These are phyloP conservation scores for Russula brevipes DNA, from an alignment of 768 basidiomycete species.

Conservation along the genomic window DNA sequence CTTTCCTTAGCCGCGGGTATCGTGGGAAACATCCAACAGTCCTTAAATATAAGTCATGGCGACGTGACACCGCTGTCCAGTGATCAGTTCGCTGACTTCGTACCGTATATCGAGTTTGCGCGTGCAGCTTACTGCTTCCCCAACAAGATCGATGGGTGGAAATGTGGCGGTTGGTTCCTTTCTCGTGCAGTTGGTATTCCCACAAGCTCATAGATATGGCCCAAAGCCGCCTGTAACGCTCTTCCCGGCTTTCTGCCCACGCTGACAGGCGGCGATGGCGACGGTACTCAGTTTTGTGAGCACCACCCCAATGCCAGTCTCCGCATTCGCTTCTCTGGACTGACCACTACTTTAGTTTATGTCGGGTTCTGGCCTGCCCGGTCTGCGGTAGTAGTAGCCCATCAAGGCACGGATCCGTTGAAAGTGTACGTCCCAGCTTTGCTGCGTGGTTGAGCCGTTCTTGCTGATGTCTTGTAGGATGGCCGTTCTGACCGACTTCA, in stretches of 20 bases:
- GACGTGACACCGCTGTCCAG: constrained; percentile 30
- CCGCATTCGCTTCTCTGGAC: background rate
- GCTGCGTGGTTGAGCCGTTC: background rate
- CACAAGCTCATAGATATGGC: background rate
- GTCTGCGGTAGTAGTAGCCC: constrained; percentile 22
- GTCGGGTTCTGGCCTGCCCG: constrained; percentile 21
- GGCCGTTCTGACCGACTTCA: constrained; percentile 18
- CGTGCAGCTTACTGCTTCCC: constrained; percentile 50
- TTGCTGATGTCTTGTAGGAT: background rate
- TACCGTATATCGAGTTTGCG: constrained; percentile 49
- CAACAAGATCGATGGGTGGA: constrained; percentile 36
- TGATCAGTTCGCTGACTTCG: constrained; percentile 35
- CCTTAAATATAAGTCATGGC: background rate
- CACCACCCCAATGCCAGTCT: background rate
- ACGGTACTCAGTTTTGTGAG: constrained; percentile 44
- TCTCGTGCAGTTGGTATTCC: background rate
- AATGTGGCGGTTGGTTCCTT: constrained; percentile 39
- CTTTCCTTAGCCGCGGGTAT: background rate
- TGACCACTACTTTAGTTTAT: constrained; percentile 14
- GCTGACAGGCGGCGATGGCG: constrained; percentile 45
- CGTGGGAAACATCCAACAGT: background rate
- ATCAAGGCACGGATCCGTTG: constrained; percentile 22
- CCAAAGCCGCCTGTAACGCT: constrained; percentile 39
- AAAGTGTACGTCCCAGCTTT: constrained; percentile 10
- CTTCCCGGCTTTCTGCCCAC: constrained; percentile 40